These are phyloP conservation scores for Claviceps sp. DNA, from an alignment of 2,329 filamentous ascomycete genomes.

Conservation along the genomic window DNA sequence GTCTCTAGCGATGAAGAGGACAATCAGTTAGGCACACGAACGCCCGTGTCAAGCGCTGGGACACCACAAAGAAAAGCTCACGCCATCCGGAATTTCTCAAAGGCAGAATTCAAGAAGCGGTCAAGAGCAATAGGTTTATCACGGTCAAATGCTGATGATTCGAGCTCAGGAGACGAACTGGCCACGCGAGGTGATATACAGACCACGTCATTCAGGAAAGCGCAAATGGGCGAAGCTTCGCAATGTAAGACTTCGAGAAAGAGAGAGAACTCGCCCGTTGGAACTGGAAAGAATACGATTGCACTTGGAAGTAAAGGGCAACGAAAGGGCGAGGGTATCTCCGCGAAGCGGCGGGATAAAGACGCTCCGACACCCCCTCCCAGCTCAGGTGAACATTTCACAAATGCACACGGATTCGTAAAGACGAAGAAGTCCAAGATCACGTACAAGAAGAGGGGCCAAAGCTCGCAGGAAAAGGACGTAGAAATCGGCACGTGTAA, in stretches of 20 bases:
- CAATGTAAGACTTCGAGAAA: constrained; percentile 3
- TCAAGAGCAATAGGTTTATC: neutral
- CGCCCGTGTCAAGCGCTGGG: neutral
- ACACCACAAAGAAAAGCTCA: neutral
- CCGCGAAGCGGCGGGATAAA: neutral
- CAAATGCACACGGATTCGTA: constrained; percentile 13
- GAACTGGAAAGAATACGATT: neutral
- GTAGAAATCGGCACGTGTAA: constrained; percentile 4
- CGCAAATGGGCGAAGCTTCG: neutral
- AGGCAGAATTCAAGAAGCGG: neutral
- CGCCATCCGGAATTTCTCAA: neutral
- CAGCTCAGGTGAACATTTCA: constrained; percentile 12
- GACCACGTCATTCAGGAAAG: constrained; percentile 17
- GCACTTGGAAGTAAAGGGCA: constrained; percentile 4
- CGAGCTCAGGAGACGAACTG: constrained; percentile 13
- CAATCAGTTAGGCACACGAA: constrained; percentile 2
- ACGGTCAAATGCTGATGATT: constrained; percentile 9
- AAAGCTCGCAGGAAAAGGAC: constrained; percentile 12
- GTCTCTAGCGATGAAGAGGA: constrained; percentile 17
- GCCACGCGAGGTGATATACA: constrained; percentile 18
- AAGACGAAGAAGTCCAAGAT: constrained; percentile 8
- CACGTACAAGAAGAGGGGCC: constrained; percentile 14
- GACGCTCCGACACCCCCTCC: neutral
- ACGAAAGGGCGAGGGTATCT: neutral
- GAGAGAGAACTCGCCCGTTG: constrained; percentile 1